Base-by-base conservation (phyloP, 768 basidiomycete species). In the Hericium erinaceus region DNA sequence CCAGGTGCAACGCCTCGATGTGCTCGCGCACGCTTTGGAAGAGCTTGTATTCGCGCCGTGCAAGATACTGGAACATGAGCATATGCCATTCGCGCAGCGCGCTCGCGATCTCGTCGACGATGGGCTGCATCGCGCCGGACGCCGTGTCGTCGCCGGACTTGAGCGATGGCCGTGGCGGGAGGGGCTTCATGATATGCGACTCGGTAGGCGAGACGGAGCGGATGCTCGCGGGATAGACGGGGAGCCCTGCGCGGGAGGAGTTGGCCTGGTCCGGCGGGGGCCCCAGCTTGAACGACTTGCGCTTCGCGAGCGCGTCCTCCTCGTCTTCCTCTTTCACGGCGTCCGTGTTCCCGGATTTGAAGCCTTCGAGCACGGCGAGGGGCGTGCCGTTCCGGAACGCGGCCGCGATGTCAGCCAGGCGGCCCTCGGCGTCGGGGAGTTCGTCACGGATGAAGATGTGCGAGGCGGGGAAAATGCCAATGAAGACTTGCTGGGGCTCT, bases 51-150 rank as follows among this genome's bases (percentile, higher is more conserved):
- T 98, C 90, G 56, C 94, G 82, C 48, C 84, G 79, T 9, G 89
- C 86, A 44, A 98, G 85, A 69, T 97, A 94, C 60, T 87, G 87
- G 67, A 92, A 94, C 80, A 98, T 87, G 54, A 93, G 75, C 39
- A 82, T 81, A 66, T 95, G 89, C 94, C 95, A 98, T 80, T 98
- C 95, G 40, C 95, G 84, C 48, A 98, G 74, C 0, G 95, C 95
- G 8, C 92, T 95, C 0, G 95, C 92, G 62, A 98, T 95, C 75
- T 98, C 95, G 72, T 98, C 95, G 53, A 98, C 84, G 67, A 98
- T 87, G 10, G 95, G 95, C 66, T 97, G 94, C 2, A 70, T 74
- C 20, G 78, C 76, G 10, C 95, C 95, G 0, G 87, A 85, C 3
- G 81, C 78, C 2, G 95, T 98, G 64, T 98, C 95, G 67, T 97